Base-by-base conservation (phyloP, 805 yeast genomes). In the Torulaspora indica region DNA sequence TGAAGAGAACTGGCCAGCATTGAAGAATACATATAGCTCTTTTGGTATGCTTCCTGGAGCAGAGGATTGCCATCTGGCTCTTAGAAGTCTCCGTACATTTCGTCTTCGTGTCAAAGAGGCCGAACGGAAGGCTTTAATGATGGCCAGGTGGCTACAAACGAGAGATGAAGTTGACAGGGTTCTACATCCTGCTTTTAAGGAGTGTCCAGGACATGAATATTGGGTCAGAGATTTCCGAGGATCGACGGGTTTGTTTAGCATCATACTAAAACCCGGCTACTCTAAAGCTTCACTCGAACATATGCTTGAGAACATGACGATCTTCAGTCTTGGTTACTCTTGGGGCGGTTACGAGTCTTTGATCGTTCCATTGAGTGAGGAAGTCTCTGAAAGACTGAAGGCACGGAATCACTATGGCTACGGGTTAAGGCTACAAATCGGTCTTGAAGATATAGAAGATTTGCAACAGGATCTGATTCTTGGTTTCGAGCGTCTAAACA, bases 331-430 rank as follows among this genome's bases (percentile, higher is more conserved):
- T 17, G 52, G 52, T 8, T 48, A 33, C 22, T 48, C 52, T 17
- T 48, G 52, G 52, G 52, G 52, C 8, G 52, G 52, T n/a, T 48
- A 48, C 20, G 52, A 48, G 23, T 38, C 45, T 7, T 35, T 48
- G 35, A 29, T 48, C 8, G 35, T 39, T 7, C 49, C 49, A 5
- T 43, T 45, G 4, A 38, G 40, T 18, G 29, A 41, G 8, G 18
- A 31, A 7, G 22, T 18, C 12, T 8, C 14, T n/a, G 38, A 44
- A 20, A 48, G 39, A 18, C 24, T 43, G 3, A 10, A 18, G 14
- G 12, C 20, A 15, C 45, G 43, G 41, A 24, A 33, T 5, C 41
- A 36, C 29, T n/a, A 12, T 10, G 48, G 46, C 12, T 38, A 35
- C 20, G 44, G 43, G 5, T n/a, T 48, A 15, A 28, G 51, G 17